Percentiles rank a stretch among this genome's conserved stretches.
Conservation (phyloP, 352 stramenopile species). For the Phytophthora niederhauseri region DNA sequence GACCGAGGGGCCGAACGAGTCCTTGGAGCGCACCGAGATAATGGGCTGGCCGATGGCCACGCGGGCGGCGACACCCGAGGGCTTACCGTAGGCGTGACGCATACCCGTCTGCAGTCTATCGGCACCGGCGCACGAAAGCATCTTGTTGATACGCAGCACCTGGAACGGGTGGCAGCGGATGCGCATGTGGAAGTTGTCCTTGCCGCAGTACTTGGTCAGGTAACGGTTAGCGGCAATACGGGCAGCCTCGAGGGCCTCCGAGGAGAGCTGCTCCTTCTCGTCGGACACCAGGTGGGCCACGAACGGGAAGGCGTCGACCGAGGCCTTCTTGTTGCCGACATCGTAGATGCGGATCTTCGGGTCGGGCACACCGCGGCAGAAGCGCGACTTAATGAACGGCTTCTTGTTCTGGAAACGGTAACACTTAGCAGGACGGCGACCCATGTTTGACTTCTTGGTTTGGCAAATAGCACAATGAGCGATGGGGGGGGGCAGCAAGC, state of each 20-base stretch:
- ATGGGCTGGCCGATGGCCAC: slow-evolving; percentile 99
- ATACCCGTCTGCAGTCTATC: slow-evolving; percentile 99
- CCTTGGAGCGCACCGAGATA: slow-evolving; percentile 97
- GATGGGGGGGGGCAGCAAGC: no score
- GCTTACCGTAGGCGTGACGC: slow-evolving; percentile 99
- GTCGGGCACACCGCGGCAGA: slow-evolving; percentile 98
- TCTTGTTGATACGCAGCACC: slow-evolving; percentile 99
- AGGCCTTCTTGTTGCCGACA: slow-evolving; percentile 98
- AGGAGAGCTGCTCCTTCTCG: slow-evolving; percentile 96
- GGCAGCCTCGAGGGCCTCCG: slow-evolving; percentile 97
- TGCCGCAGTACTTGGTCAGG: slow-evolving; percentile 97
- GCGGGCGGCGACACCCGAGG: slow-evolving; percentile 96
- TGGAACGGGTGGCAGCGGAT: slow-evolving; percentile 99
- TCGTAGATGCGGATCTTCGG: slow-evolving; percentile 99
- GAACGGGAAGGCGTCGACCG: slow-evolving; percentile 99
- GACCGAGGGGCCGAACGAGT: slow-evolving; percentile 93
- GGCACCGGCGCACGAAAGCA: slow-evolving; percentile 99
- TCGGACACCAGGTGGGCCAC: slow-evolving; percentile 97
- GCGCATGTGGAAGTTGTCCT: slow-evolving; percentile 99
- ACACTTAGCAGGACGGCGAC: slow-evolving; percentile 95
- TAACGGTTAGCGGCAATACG: slow-evolving; percentile 99
- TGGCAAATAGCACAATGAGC: slow-evolving; percentile 46
- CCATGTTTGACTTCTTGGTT: slow-evolving; percentile 40
- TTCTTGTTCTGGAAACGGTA: slow-evolving; percentile 99
- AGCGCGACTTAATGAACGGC: slow-evolving; percentile 99